Evolutionary conservation across 2,329 filamentous ascomycete genomes (phyloP).

Genomic region (Hymenoscyphus infarciens): DNA sequence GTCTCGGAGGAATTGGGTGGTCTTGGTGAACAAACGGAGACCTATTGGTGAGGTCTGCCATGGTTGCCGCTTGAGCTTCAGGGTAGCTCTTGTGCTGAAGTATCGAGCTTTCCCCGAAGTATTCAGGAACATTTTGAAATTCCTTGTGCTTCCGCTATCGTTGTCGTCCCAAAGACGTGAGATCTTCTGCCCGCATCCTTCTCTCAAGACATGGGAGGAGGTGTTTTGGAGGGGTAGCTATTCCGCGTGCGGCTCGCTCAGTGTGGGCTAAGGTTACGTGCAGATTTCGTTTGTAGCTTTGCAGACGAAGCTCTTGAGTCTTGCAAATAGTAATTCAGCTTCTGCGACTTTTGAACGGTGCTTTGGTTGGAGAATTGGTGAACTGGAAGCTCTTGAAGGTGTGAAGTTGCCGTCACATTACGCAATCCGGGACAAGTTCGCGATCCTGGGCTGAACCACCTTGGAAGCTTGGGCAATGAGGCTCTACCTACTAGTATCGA

Average conservation of each 20-base stretch:
- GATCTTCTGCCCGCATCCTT: constrained; percentile 25
- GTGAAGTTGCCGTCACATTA: constrained; percentile 22
- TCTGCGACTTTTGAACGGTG: background rate
- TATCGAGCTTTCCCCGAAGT: constrained; percentile 31
- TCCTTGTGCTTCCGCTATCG: constrained; percentile 9
- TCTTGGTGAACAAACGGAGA: constrained; percentile 33
- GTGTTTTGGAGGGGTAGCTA: constrained; percentile 28
- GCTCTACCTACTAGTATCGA: too few species aligned
- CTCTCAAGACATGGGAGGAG: constrained; percentile 4
- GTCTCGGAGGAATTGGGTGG: constrained; percentile 26
- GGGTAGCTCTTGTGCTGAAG: constrained; percentile 26
- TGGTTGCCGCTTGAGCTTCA: constrained; percentile 21
- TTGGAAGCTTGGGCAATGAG: background rate
- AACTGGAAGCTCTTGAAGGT: constrained; percentile 4
- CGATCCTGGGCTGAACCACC: background rate
- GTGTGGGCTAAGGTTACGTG: background rate
- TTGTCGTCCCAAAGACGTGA: constrained; percentile 21
- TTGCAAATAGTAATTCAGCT: background rate
- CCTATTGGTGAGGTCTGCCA: constrained; percentile 24
- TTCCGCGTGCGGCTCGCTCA: constrained; percentile 6
- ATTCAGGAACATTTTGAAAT: constrained; percentile 31
- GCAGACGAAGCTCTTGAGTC: background rate
- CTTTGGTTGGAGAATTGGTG: background rate
- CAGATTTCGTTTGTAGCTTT: background rate
- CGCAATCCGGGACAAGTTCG: constrained; percentile 19